Conservation (phyloP, 768 basidiomycete genomes). For the Pisolithus microcarpus region DNA sequence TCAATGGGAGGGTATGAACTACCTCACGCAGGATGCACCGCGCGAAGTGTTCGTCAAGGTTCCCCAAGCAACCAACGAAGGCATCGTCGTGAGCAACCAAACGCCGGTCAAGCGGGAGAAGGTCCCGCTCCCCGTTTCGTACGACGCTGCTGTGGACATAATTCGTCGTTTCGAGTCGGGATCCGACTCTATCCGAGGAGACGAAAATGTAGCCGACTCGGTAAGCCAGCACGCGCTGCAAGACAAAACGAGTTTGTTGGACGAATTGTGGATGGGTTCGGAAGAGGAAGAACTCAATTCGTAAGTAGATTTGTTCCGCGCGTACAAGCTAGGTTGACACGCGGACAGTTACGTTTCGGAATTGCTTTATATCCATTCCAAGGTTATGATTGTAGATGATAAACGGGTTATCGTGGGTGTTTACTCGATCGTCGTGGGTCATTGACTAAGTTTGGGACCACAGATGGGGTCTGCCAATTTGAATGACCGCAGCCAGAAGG, state of each 20-base stretch:
- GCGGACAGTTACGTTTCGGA: conserved; percentile 68
- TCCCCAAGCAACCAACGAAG: conserved; percentile 43
- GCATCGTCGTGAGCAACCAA: conserved; percentile 47
- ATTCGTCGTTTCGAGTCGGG: conserved; percentile 67
- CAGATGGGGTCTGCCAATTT: conserved; percentile 93
- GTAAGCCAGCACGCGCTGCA: conserved; percentile 76
- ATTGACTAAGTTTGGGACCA: not conserved
- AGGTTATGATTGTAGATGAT: conserved; percentile 95
- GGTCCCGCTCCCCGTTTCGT: conserved; percentile 57
- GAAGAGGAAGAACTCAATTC: conserved; percentile 77
- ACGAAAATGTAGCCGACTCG: conserved; percentile 62
- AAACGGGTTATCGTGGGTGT: conserved; percentile 72
- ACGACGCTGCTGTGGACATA: conserved; percentile 61
- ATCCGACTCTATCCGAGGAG: conserved; percentile 45
- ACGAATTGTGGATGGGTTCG: conserved; percentile 82
- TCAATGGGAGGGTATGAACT: conserved; percentile 58
- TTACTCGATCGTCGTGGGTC: not conserved
- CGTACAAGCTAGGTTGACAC: conserved; percentile 5
- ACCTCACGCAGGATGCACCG: conserved; percentile 28
- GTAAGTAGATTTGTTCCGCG: conserved; percentile 37
- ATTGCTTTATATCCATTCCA: conserved; percentile 76
- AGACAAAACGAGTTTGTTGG: conserved; percentile 51
- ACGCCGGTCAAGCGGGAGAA: conserved; percentile 48
- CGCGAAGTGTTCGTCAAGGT: conserved; percentile 53
- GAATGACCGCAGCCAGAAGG: conserved; percentile 82